Conservation (phyloP, 345 rosid genomes). For the Eucalyptus cloeziana region DNA sequence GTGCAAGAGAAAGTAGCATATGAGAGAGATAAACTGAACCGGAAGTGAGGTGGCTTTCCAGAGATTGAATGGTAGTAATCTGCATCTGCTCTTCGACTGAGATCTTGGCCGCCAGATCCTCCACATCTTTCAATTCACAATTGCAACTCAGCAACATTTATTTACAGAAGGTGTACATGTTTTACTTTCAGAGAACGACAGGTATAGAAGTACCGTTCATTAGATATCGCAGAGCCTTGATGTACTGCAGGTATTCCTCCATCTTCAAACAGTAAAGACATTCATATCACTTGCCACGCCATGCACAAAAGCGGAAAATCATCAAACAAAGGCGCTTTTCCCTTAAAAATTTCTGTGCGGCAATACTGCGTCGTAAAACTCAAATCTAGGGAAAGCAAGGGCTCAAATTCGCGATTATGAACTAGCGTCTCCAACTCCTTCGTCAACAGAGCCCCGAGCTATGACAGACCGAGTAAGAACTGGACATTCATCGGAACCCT, state of each 20-base stretch:
- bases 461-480: background rate
- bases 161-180: background rate
- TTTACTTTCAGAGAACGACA: background rate
- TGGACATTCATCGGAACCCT: background rate
- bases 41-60: constrained; percentile 44
- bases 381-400: background rate
- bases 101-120: constrained; percentile 64
- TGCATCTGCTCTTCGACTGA: constrained; percentile 65
- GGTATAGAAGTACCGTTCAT: constrained; percentile 41
- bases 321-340: background rate
- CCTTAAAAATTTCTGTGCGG: background rate
- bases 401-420: background rate
- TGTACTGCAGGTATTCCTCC: constrained; percentile 77
- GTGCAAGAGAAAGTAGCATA: background rate
- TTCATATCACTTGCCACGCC: background rate
- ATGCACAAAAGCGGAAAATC: background rate
- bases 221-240: constrained; percentile 61
- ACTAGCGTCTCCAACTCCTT: background rate
- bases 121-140: constrained; percentile 33
- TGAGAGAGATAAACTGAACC: constrained; percentile 4
- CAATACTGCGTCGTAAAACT: background rate
- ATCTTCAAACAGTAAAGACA: constrained; percentile 7
- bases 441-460: background rate
- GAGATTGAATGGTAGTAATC: constrained; percentile 35
- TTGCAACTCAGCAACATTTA: background rate